phyloP scores from a whole-genome alignment of 768 basidiomycete species.

The Gelatoporia subvermispora region DNA sequence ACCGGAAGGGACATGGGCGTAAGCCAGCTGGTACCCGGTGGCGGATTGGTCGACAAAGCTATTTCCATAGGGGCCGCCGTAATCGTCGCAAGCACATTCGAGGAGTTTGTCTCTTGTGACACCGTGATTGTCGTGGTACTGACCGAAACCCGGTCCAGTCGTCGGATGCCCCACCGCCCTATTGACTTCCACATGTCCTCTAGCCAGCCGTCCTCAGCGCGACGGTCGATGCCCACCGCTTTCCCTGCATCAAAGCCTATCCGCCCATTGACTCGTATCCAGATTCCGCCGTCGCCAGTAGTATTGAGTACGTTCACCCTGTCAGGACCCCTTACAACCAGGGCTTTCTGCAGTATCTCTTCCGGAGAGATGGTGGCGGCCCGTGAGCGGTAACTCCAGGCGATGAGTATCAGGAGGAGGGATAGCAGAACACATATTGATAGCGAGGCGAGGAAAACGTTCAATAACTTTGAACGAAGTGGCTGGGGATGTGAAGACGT shows the following conservation, averaged over 20 bases:
- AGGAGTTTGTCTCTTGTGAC: constrained; percentile 36
- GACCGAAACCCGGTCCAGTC: constrained; percentile 52
- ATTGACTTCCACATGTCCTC: constrained; percentile 56
- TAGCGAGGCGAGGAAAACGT: constrained; percentile 57
- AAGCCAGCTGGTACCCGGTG: constrained; percentile 52
- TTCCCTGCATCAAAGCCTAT: constrained; percentile 67
- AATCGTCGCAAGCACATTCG: constrained; percentile 42
- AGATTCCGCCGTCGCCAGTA: constrained; percentile 52
- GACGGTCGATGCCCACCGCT: constrained; percentile 49
- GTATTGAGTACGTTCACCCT: constrained; percentile 57
- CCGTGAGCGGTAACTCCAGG: constrained; percentile 61
- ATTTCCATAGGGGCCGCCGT: constrained; percentile 46
- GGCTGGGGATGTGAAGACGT: constrained; percentile 18
- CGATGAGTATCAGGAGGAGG: constrained; percentile 44
- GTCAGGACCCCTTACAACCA: constrained; percentile 59
- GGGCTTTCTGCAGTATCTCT: constrained; percentile 48
- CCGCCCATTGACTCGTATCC: constrained; percentile 51
- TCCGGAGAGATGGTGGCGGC: constrained; percentile 51
- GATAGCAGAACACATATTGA: constrained; percentile 43
- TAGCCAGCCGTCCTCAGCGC: constrained; percentile 40
- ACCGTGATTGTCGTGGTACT: constrained; percentile 48
- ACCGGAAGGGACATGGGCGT: constrained; percentile 47
- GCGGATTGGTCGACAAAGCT: constrained; percentile 50
- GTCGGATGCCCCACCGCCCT: constrained; percentile 62
- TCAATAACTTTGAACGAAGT: constrained; percentile 30